Base-by-base conservation (phyloP, 1,284 basidiomycete genomes). In the Trametes sp. region DNA sequence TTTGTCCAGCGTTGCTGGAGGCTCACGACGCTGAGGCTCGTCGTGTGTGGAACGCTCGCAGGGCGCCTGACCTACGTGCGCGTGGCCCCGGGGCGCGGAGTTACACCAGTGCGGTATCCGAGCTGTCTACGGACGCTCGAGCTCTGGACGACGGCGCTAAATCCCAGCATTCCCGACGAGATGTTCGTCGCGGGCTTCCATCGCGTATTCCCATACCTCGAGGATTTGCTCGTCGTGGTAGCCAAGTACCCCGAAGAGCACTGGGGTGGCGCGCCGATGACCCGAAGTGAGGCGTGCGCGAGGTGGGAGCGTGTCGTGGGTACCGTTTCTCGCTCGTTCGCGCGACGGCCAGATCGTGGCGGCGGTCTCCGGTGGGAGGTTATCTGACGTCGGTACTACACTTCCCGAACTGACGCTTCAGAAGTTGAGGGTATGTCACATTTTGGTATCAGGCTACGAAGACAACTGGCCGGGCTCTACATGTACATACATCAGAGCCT, bases 131-230 rank as follows among this genome's bases (percentile, higher is more conserved):
- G 49, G 2, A 35, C 29, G n/a, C 21, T 50, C 31, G 49, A 50
- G n/a, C 49, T 50, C 31, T 50, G 49, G 49, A 33, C 49, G n/a
- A 50, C 49, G 10, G 29, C 49, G 31, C 29, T 50, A 6, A 31
- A 50, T 19, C 21, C 9, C n/a, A 21, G 10, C 5, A 13, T 50
- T n/a, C 10, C 49, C 29, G 49, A 50, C n/a, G 46, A 48, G 16
- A 19, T n/a, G 8, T 48, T 48, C n/a, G 26, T 31, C 26, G 26
- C 24, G 26, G 16, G 29, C 26, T n/a, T 48, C 16, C 26, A 19
- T 13, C 10, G 5, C 46, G 26, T 28, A 13, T 48, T 48, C 9
- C 46, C 46, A 16, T 26, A 26, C 14, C n/a, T 48, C 13, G 46
- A 48, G 13, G 46, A 48, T 11, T 10, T 48, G 6, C n/a, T 26